phyloP scores from a whole-genome alignment of 2,329 filamentous ascomycete species.

The Cladosporium halotolerans region DNA sequence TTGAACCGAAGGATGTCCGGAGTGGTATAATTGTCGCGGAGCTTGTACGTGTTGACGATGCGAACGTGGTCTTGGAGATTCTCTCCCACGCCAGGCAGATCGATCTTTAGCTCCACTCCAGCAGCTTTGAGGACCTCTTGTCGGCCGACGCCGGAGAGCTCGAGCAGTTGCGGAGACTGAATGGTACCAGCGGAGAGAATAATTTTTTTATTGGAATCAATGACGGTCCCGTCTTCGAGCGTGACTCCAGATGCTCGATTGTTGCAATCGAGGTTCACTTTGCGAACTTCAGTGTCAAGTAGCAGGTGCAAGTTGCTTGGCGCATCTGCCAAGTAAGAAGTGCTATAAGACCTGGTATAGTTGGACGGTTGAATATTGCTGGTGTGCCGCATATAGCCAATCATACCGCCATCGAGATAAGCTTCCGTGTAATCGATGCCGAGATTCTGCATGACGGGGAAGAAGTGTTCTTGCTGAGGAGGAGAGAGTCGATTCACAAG shows the following conservation, averaged over 20 bases:
- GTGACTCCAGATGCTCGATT: constrained; percentile 29
- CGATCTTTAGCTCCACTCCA: constrained; percentile 41
- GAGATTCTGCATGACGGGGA: constrained; percentile 42
- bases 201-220: constrained; percentile 40
- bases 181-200: constrained; percentile 51
- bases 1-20: constrained; percentile 27
- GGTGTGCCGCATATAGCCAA: constrained; percentile 47
- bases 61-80: constrained; percentile 39
- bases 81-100: constrained; percentile 48
- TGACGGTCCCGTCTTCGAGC: constrained; percentile 25
- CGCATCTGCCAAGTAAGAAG: constrained; percentile 39
- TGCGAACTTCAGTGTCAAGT: constrained; percentile 33
- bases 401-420: constrained; percentile 45
- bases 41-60: constrained; percentile 24
- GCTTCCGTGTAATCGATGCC: constrained; percentile 39
- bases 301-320: constrained; percentile 39
- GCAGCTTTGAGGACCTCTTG: constrained; percentile 42
- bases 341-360: constrained; percentile 45
- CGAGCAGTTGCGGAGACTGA: constrained; percentile 53
- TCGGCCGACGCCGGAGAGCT: constrained; percentile 56
- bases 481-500: constrained; percentile 40
- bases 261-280: constrained; percentile 30
- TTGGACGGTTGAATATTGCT: constrained; percentile 44
- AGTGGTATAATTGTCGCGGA: constrained; percentile 28
- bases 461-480: constrained; percentile 38